phyloP scores from a whole-genome alignment of 2,329 filamentous ascomycete species.

The Furcasterigmium furcatum region DNA sequence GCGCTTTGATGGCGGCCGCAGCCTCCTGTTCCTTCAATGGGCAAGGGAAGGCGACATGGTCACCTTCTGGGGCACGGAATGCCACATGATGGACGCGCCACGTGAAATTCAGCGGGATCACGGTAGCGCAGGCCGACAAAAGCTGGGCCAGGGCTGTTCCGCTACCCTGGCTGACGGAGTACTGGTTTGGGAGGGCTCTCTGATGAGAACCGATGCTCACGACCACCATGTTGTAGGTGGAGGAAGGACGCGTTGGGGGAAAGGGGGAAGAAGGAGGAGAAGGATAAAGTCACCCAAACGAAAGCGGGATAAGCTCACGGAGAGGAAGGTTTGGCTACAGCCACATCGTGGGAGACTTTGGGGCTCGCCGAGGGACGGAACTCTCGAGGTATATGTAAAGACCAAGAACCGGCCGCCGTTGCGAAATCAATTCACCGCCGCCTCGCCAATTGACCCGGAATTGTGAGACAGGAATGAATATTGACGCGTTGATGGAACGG shows the following conservation, averaged over 20 bases:
- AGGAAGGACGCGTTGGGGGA: neutral
- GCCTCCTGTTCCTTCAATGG: conserved; percentile 38
- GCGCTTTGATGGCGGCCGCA: conserved; percentile 48
- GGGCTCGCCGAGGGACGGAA: too few species aligned
- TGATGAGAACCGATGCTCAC: conserved; percentile 7
- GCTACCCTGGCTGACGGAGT: conserved; percentile 28
- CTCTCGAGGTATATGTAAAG: neutral
- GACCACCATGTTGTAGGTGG: conserved; percentile 6
- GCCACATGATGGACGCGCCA: conserved; percentile 19
- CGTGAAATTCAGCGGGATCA: conserved; percentile 27
- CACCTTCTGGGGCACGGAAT: conserved; percentile 24
- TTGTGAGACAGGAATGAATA: neutral
- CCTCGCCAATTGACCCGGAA: too few species aligned
- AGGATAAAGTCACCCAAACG: too few species aligned
- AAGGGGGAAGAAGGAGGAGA: neutral
- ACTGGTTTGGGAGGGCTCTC: conserved; percentile 8
- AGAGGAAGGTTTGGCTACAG: conserved; percentile 7
- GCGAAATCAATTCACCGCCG: too few species aligned
- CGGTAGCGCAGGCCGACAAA: conserved; percentile 16
- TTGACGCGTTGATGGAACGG: too few species aligned
- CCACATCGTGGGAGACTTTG: conserved; percentile 6
- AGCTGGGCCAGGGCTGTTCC: conserved; percentile 22
- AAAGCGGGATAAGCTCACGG: neutral
- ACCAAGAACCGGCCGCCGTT: neutral
- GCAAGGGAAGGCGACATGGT: conserved; percentile 31